phyloP scores from a whole-genome alignment of 768 basidiomycete genomes.

The Hericium erinaceus region DNA sequence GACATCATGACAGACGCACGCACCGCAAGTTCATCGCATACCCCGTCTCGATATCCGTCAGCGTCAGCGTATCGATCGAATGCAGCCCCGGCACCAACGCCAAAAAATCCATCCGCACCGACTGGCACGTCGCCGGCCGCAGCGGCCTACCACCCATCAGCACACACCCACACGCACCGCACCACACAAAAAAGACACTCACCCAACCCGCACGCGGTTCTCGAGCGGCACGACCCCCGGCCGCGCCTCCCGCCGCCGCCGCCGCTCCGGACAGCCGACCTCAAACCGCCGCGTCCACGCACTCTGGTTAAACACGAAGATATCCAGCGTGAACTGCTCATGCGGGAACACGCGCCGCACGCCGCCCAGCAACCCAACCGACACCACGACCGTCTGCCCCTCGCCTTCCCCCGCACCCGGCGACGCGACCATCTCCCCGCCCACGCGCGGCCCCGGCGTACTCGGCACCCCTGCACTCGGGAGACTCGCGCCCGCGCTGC shows the following conservation, averaged over 20 bases:
- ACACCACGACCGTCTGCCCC: constrained; percentile 60
- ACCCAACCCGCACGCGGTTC: constrained; percentile 75
- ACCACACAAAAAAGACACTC: constrained; percentile 22
- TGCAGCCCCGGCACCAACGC: constrained; percentile 77
- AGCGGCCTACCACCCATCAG: constrained; percentile 44
- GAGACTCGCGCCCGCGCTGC: constrained; percentile 27
- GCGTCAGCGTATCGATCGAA: constrained; percentile 56
- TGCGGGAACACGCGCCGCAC: constrained; percentile 49
- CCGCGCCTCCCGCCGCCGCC: constrained; percentile 29
- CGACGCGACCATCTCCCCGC: constrained; percentile 30
- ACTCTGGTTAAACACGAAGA: constrained; percentile 82
- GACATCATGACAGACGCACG: constrained; percentile 10
- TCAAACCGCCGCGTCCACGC: constrained; percentile 71
- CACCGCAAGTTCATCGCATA: constrained; percentile 69
- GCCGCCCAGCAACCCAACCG: constrained; percentile 41
- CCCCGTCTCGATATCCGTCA: constrained; percentile 70
- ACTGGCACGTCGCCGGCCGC: constrained; percentile 74
- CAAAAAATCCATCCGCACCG: constrained; percentile 78
- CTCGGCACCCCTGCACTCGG: constrained; percentile 24
- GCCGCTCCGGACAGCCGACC: constrained; percentile 54
- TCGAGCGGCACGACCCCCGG: constrained; percentile 71
- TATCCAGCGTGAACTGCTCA: constrained; percentile 71
- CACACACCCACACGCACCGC: neutral
- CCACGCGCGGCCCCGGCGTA: constrained; percentile 49
- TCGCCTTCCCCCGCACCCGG: constrained; percentile 23